A percentile compares a stretch with the other conserved stretches of the same genome.
Evolutionary conservation across 768 basidiomycete genomes (phyloP).

Genomic region (Dioszegia crocea): DNA sequence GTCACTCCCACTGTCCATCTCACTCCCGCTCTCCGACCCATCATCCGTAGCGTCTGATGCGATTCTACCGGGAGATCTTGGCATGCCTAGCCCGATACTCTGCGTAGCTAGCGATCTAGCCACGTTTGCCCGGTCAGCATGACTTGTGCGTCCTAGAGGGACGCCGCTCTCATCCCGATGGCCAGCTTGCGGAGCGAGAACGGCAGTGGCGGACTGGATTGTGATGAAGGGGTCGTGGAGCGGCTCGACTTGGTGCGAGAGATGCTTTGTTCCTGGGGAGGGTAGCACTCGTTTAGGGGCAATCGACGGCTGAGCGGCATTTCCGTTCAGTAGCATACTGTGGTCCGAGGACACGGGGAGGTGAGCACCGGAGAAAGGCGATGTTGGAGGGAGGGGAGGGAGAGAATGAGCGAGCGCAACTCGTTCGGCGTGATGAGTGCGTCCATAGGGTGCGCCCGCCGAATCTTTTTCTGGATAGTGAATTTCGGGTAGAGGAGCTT

Average conservation of each 20-base stretch:
- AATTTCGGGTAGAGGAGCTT: neutral
- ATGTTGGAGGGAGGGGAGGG: conserved; percentile 12
- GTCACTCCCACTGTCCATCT: conserved; percentile 11
- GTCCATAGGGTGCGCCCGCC: conserved; percentile 40
- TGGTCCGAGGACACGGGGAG: conserved; percentile 31
- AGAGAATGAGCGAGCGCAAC: conserved; percentile 33
- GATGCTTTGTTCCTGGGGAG: conserved; percentile 12
- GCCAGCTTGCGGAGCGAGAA: conserved; percentile 12
- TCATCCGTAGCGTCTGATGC: conserved; percentile 6
- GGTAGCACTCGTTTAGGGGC: neutral
- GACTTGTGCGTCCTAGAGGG: conserved; percentile 34
- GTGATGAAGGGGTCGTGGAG: conserved; percentile 49
- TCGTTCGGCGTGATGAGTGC: conserved; percentile 45
- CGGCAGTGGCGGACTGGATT: conserved; percentile 42
- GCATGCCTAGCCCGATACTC: conserved; percentile 46
- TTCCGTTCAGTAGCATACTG: conserved; percentile 34
- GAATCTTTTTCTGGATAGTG: conserved; percentile 26
- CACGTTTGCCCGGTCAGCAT: conserved; percentile 35
- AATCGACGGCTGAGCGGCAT: conserved; percentile 39
- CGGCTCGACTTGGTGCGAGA: conserved; percentile 40
- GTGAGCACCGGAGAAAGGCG: conserved; percentile 27
- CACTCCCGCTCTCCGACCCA: conserved; percentile 10
- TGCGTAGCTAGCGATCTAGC: conserved; percentile 46
- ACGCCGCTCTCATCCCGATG: conserved; percentile 32
- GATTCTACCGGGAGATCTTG: conserved; percentile 18